A percentile compares a stretch with the other conserved stretches of the same genome.
These are phyloP conservation scores for Ganoderma sp. DNA, from an alignment of 1,284 basidiomycete genomes.

Conservation along the genomic window DNA sequence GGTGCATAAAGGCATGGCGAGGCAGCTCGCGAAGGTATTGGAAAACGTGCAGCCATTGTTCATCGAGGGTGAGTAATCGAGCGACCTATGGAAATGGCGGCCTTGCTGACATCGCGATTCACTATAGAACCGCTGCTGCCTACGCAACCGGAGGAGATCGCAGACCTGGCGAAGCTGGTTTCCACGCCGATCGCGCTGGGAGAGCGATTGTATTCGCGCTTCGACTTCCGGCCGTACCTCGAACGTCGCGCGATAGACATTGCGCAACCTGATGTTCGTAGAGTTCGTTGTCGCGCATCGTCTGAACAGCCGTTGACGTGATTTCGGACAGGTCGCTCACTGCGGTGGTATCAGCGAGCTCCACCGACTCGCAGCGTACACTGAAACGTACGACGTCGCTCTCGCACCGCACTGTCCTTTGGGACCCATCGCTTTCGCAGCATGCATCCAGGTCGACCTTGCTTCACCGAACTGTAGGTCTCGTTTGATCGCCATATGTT, in stretches of 20 bases:
- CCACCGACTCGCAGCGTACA: constrained; percentile 69
- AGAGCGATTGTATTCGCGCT: constrained; percentile 71
- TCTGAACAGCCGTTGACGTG: neutral
- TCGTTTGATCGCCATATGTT: neutral
- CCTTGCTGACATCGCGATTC: neutral
- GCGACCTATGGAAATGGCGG: neutral
- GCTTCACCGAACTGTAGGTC: constrained; percentile 59
- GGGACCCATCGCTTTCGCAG: constrained; percentile 77
- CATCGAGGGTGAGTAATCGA: constrained; percentile 58
- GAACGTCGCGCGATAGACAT: constrained; percentile 75
- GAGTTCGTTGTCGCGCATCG: too few relatives aligned
- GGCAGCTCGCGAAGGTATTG: constrained; percentile 71
- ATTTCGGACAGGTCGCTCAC: constrained; percentile 55
- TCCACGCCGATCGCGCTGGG: constrained; percentile 77
- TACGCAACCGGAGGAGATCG: constrained; percentile 70
- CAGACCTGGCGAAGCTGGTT: constrained; percentile 64
- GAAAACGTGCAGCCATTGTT: constrained; percentile 74
- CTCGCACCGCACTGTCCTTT: constrained; percentile 68
- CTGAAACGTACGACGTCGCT: constrained; percentile 71
- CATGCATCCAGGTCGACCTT: constrained; percentile 65
- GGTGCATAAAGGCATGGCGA: constrained; percentile 79
- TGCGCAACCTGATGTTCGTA: constrained; percentile 72
- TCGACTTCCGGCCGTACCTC: constrained; percentile 75
- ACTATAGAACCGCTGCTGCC: constrained; percentile 67
- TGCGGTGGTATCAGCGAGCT: constrained; percentile 80